Base-by-base conservation (phyloP, 257 asterid species). In the Scutellaria galericulata region DNA sequence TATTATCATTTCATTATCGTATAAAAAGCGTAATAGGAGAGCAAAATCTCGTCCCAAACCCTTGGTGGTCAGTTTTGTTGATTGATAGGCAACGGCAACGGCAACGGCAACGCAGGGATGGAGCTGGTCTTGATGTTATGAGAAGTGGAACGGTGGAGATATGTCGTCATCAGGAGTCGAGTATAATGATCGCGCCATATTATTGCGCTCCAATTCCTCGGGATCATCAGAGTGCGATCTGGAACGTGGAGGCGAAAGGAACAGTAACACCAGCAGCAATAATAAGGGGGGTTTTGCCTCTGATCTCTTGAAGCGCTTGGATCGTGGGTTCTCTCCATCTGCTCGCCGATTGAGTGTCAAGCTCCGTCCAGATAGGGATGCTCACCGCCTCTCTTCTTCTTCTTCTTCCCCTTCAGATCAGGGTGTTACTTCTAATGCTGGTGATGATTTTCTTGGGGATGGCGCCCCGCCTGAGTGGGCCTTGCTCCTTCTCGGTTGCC, bases 381-480 rank as follows among this genome's bases (percentile, higher is more conserved):
- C 37, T 66, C 84, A 69, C 61, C 84, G 82, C 67, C 69, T 65
- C 12, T 67, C 86, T 51, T 66, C 79, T 27, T 55, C 83, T 74
- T 84, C 83, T 18, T 82, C 83, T 5, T 69, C 80, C 45, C 77
- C 72, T 46, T 78, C 86, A 9, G 83, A 79, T 82, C 95, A 63
- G 45, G 79, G 76, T 2, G 79, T 52, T 8, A 75, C 59, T 52
- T 72, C 82, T 48, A 70, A 68, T 75, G 68, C 57, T 22, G 83
- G 80, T 1, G 96, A 88, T 55, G 97, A 92, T 77, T 70, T 79
- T 40, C 89, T 88, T 9, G 96, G 87, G 18, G 95, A 90, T 63
- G 86, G 96, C 50, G 96, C 98, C 20, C 98, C 98, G 56, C 98
- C 98, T 12, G 98, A 95, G 85, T 95, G 99, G 98, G 99, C 99